Percentiles rank a stretch among this genome's conserved stretches.
Evolutionary conservation across 345 rosid species (phyloP).

Genomic region (Mallotus nudiflorus): DNA sequence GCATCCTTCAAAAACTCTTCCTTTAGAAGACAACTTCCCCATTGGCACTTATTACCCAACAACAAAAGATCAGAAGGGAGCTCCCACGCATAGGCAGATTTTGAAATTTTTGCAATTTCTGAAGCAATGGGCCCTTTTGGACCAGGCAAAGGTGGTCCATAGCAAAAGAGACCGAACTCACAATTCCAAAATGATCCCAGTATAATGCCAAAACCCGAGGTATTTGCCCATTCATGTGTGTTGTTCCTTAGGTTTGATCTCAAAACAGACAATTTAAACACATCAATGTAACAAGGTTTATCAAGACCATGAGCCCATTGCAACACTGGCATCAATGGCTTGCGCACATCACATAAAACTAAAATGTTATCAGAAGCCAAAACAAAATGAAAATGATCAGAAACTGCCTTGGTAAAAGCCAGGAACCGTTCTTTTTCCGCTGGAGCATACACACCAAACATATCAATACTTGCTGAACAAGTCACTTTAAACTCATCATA

Average conservation of each 20-base stretch:
- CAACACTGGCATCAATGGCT: slow-evolving; percentile 54
- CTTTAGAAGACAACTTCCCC: slow-evolving; percentile 57
- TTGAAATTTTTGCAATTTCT: slow-evolving; percentile 31
- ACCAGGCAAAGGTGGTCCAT: slow-evolving; percentile 54
- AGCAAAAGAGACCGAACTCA: slow-evolving; percentile 61
- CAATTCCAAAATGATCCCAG: slow-evolving; percentile 73
- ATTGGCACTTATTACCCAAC: slow-evolving; percentile 46
- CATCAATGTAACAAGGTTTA: slow-evolving; percentile 53
- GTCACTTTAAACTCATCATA: slow-evolving; percentile 35
- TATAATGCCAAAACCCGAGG: slow-evolving; percentile 49
- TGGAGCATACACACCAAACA: slow-evolving; percentile 37
- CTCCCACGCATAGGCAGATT: slow-evolving; percentile 54
- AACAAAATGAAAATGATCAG: slow-evolving; percentile 52
- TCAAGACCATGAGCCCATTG: slow-evolving; percentile 65
- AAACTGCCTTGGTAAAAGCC: slow-evolving; percentile 45
- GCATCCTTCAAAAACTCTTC: slow-evolving; percentile 46
- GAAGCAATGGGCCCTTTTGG: slow-evolving; percentile 21
- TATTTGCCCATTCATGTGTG: slow-evolving; percentile 42
- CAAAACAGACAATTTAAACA: slow-evolving; percentile 56
- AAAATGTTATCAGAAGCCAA: slow-evolving; percentile 51
- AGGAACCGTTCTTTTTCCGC: slow-evolving; percentile 43
- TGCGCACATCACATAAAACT: slow-evolving; percentile 58
- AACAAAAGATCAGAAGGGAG: slow-evolving; percentile 54
- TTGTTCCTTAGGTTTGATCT: slow-evolving; percentile 39
- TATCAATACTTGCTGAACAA: slow-evolving; percentile 49